Base-by-base conservation (phyloP, 2,329 filamentous ascomycete species). In the Microdochium paspali region DNA sequence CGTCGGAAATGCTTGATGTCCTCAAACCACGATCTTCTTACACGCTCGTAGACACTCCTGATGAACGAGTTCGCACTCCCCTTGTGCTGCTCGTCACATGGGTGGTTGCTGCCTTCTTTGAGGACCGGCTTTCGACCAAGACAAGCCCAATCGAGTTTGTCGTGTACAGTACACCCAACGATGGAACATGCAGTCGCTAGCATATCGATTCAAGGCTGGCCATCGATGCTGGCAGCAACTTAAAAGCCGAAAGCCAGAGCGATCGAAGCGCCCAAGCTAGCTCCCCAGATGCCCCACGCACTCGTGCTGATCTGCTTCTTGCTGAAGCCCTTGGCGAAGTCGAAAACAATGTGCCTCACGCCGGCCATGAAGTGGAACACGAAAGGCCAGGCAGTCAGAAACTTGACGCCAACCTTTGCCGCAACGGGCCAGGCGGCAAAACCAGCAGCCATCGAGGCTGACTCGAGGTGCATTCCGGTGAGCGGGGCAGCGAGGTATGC, bases 401-500 rank as follows among this genome's bases (percentile, higher is more conserved):
- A 70, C 71, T 82, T 82, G 65, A 77, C 45, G 24, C 59, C 71
- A 50, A 72, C 76, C 69, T 84, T 82, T 61, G 72, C 69, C 47
- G 76, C 70, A 10, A 81, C 65, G 20, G 85, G 78, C 24, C 85
- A 65, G 4, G 70, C 69, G 23, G 75, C 80, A 30, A 80, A 79
- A 44, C 80, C 69, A 24, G 80, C 76, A 24, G 79, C 82, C 9
- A 87, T 60, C 44, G 79, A 72, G 46, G 73, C 70, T 49, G 69
- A 74, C 72, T 81, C 78, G 50, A 81, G 61, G 68, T 82, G 78
- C 67, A 72, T 74, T 55, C 78, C 90, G 47, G 88, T 67, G 40
- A 85, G 68, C 4, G 90, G 90, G 0, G 89, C 83, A 54, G 79
- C 79, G 51, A 95, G 84, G 76, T 96, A 96, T 47, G 84, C 80